Base-by-base conservation (phyloP, 305 asterid species). In the Solanum hybrid region DNA sequence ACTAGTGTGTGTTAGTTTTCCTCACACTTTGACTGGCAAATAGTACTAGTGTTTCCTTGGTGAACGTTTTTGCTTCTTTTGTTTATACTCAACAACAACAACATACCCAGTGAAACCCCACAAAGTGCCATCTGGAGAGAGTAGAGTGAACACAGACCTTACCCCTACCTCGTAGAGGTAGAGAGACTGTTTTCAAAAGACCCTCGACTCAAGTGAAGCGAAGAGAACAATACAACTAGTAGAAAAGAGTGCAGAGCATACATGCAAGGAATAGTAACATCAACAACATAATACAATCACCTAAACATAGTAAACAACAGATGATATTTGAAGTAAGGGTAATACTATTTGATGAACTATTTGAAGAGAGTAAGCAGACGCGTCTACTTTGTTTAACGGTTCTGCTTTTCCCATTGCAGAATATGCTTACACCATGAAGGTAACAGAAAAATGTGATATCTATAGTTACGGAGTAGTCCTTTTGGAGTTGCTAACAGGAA, bases 391-490 rank as follows among this genome's bases (percentile, higher is more conserved):
- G 18, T 28, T 83, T 40, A 82, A 46, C 2, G 11, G 7, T 31
- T 84, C 88, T 84, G 75, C 3, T 71, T 87, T 87, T 67, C 0
- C 34, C 28, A 37, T 6, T 88, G 90, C 84, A 83, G 90, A 89
- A 83, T 89, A 89, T 89, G 90, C 90, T 26, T 81, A 83, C 67
- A 82, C 90, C 9, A 74, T 83, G 69, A 37, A 86, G 51, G 88
- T 89, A 22, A 69, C 90, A 37, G 90, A 89, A 29, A 89, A 85
- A 11, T 73, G 88, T 20, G 90, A 89, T 31, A 78, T 89, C 81
- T 89, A 89, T 39, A 89, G 90, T 20, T 89, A 82, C 5, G 90
- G 90, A 18, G 90, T 89, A 11, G 90, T 89, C 8, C 89, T 89
- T 5, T 31, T 89, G 8, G 90, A 89, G 87, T 13, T 89, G 46